phyloP scores from a whole-genome alignment of 164 flowering plant genomes.

The Stephania yunnanensis region DNA sequence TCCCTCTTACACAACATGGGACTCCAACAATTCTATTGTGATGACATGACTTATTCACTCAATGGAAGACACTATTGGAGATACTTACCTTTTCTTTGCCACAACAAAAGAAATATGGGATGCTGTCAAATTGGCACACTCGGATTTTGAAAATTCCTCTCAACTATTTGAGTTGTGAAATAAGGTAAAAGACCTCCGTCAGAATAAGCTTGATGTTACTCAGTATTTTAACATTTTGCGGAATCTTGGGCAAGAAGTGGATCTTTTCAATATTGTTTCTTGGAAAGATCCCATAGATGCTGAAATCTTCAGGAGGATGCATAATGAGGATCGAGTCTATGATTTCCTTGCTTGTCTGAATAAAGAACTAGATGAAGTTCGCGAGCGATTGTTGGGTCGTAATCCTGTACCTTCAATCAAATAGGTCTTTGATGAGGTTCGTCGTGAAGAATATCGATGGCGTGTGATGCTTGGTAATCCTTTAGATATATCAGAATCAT shows the following conservation, averaged over 20 bases:
- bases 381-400: neutral
- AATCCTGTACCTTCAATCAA: no score
- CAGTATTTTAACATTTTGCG: neutral
- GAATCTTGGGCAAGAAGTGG: neutral
- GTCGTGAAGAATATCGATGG: no score
- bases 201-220: neutral
- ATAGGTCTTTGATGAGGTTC: no score
- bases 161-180: neutral
- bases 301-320: neutral
- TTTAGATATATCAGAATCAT: no score
- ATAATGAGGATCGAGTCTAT: neutral
- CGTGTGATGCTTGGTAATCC: no score
- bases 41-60: conserved; percentile 9
- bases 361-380: neutral
- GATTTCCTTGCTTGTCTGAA: neutral
- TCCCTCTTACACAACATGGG: neutral
- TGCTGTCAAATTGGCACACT: neutral
- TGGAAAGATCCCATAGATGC: neutral
- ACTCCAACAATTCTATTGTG: conserved; percentile 11
- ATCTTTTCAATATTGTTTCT: neutral
- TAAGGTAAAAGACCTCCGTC: neutral
- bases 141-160: neutral
- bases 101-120: conserved; percentile 11
- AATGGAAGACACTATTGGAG: conserved; percentile 10
- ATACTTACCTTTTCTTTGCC: conserved; percentile 1